Conservation (phyloP, 768 basidiomycete genomes). For the Fistulinella prunicolor region DNA sequence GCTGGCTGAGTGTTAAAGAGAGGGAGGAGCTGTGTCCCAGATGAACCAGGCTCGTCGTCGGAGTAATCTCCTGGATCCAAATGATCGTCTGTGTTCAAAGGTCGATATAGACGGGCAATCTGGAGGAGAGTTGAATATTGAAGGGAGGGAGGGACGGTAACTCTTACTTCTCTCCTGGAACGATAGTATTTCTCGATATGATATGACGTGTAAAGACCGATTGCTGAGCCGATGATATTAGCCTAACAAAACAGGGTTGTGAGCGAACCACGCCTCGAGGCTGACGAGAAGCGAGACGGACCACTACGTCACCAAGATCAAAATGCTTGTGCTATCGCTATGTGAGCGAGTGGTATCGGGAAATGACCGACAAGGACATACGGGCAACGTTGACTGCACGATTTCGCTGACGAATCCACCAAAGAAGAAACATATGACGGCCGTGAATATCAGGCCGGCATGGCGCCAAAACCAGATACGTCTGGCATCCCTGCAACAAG, state of each 20-base stretch:
- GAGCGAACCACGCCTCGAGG: slow-evolving; percentile 8
- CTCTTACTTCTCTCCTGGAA: slow-evolving; percentile 66
- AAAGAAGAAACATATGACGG: slow-evolving; percentile 69
- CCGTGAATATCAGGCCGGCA: slow-evolving; percentile 64
- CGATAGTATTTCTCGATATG: slow-evolving; percentile 75
- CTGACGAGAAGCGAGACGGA: slow-evolving; percentile 34
- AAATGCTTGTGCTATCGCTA: slow-evolving; percentile 61
- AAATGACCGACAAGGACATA: slow-evolving; percentile 28
- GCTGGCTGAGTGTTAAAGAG: slow-evolving; percentile 31
- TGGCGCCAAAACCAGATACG: slow-evolving; percentile 88
- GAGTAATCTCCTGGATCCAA: slow-evolving; percentile 51
- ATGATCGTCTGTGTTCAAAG: slow-evolving; percentile 50
- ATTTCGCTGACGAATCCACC: slow-evolving; percentile 81
- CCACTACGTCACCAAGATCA: slow-evolving; percentile 68
- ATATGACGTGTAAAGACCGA: slow-evolving; percentile 66
- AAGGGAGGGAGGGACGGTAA: neutral
- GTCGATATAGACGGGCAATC: slow-evolving; percentile 79
- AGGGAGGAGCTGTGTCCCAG: slow-evolving; percentile 59
- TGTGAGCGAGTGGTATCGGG: slow-evolving; percentile 1
- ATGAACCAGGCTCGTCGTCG: slow-evolving; percentile 42
- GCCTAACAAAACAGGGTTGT: slow-evolving; percentile 46
- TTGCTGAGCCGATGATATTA: slow-evolving; percentile 68
- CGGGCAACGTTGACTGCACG: slow-evolving; percentile 76
- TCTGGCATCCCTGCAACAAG: slow-evolving; percentile 57
- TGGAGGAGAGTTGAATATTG: slow-evolving; percentile 23